Conservation (phyloP, 2,329 filamentous ascomycete species). For the Mycosphaerella sp. region DNA sequence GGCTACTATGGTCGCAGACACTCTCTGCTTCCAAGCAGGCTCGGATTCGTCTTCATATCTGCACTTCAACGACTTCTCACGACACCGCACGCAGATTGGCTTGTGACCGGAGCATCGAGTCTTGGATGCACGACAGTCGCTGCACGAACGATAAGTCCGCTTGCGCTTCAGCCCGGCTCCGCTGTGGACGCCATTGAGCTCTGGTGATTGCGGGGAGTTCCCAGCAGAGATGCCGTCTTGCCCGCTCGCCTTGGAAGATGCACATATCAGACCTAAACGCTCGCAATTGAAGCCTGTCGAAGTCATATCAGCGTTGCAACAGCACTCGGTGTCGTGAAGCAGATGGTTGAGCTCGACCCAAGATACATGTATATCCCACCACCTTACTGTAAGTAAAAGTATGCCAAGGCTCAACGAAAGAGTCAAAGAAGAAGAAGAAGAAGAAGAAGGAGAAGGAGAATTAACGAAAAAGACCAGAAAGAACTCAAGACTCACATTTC, state of each 20-base stretch:
- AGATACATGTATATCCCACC: too few relatives aligned
- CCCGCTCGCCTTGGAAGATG: constrained; percentile 7
- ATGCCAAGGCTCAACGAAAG: too few relatives aligned
- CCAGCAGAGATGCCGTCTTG: background rate
- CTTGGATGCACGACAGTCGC: constrained; percentile 21
- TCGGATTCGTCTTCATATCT: constrained; percentile 23
- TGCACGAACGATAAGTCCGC: constrained; percentile 23
- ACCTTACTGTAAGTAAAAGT: too few relatives aligned
- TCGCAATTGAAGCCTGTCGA: constrained; percentile 21
- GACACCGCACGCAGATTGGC: constrained; percentile 21
- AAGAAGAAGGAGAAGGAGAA: too few relatives aligned
- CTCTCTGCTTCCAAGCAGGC: constrained; percentile 24
- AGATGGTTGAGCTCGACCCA: constrained; percentile 1
- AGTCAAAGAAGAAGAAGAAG: background rate
- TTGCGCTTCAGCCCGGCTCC: constrained; percentile 20
- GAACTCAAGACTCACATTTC: constrained; percentile 5
- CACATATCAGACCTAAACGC: constrained; percentile 21
- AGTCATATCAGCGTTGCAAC: background rate
- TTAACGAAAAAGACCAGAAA: too few relatives aligned
- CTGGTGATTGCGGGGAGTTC: constrained; percentile 4
- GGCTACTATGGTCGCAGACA: constrained; percentile 9
- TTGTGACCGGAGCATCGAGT: constrained; percentile 24
- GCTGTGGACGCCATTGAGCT: constrained; percentile 1
- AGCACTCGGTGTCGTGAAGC: background rate
- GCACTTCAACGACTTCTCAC: constrained; percentile 20